A percentile compares a stretch with the other conserved stretches of the same genome.
Conservation (phyloP, 192 early-diverging fungal species). For the Pilaira anomala region DNA sequence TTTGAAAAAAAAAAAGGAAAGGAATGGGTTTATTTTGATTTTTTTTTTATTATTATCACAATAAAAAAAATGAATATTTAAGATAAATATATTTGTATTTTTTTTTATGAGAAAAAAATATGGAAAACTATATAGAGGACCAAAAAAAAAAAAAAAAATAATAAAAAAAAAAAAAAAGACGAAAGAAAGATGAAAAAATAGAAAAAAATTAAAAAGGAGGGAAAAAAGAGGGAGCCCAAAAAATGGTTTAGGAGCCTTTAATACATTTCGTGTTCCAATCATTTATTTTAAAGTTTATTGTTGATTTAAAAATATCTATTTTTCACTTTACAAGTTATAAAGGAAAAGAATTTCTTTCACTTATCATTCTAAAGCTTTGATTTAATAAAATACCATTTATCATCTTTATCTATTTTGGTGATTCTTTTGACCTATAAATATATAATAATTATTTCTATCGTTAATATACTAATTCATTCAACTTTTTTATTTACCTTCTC, state of each 20-base stretch:
- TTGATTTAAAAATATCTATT: not conserved
- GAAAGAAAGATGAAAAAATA: slow-evolving; percentile 3
- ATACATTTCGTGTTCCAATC: not conserved
- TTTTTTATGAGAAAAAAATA: not conserved
- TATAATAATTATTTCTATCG: too few species aligned
- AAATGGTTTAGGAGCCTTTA: slow-evolving; percentile 1
- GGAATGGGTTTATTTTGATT: slow-evolving; percentile 4
- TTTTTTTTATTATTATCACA: too few species aligned
- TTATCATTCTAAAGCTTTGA: slow-evolving; percentile 4
- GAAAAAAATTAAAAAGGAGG: slow-evolving; percentile 14
- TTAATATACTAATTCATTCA: not conserved
- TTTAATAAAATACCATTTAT: slow-evolving; percentile 28
- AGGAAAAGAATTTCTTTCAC: not conserved
- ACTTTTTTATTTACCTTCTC: slow-evolving; percentile 6
- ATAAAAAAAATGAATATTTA: not conserved
- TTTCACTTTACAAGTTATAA: not conserved
- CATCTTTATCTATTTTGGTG: slow-evolving; percentile 1
- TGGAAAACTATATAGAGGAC: not conserved
- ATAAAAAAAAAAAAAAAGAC: not conserved
- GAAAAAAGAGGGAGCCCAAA: slow-evolving; percentile 5
- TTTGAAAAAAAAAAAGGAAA: slow-evolving; percentile 2
- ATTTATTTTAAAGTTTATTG: slow-evolving; percentile 7
- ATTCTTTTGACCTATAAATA: not conserved
- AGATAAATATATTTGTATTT: not conserved
- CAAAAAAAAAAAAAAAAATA: slow-evolving; percentile 10